Conservation (phyloP, 1,139 yeast species). For the Hanseniaspora gamundiae region DNA sequence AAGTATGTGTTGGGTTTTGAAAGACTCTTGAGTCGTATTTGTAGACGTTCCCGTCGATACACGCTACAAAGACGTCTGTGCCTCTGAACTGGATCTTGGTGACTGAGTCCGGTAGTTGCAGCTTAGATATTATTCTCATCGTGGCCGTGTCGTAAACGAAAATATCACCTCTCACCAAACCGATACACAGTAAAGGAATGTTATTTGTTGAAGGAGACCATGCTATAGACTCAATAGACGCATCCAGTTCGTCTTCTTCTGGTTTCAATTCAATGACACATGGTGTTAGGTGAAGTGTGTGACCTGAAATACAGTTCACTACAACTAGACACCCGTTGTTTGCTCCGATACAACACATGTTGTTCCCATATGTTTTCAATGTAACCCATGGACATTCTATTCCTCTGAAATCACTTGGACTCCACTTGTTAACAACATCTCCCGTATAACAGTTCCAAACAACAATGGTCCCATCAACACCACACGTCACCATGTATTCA, state of each 20-base stretch:
- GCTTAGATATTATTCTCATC: slow-evolving; percentile 71
- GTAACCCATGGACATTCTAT: slow-evolving; percentile 84
- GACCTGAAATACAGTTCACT: slow-evolving; percentile 62
- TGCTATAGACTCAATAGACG: slow-evolving; percentile 73
- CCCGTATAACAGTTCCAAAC: slow-evolving; percentile 86
- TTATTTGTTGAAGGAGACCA: slow-evolving; percentile 46
- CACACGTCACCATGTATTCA: slow-evolving; percentile 56
- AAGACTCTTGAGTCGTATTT: slow-evolving; percentile 89
- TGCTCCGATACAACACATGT: slow-evolving; percentile 55
- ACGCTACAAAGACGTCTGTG: slow-evolving; percentile 52
- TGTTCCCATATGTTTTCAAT: slow-evolving; percentile 37
- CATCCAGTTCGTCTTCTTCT: slow-evolving; percentile 55
- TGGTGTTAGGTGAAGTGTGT: slow-evolving; percentile 48
- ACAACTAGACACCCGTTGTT: slow-evolving; percentile 77
- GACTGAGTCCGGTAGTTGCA: slow-evolving; percentile 66
- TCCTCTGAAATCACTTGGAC: slow-evolving; percentile 55
- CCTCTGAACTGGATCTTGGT: slow-evolving; percentile 40
- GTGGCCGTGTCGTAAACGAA: slow-evolving; percentile 69
- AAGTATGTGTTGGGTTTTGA: slow-evolving; percentile 59
- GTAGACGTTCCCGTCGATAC: slow-evolving; percentile 76
- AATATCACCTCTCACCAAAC: slow-evolving; percentile 80
- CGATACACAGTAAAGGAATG: slow-evolving; percentile 64
- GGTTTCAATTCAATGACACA: slow-evolving; percentile 52
- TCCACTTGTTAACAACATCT: slow-evolving; percentile 49
- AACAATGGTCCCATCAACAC: slow-evolving; percentile 82